These are phyloP conservation scores for Podospora appendiculata DNA, from an alignment of 495 filamentous ascomycete genomes.

Conservation along the genomic window DNA sequence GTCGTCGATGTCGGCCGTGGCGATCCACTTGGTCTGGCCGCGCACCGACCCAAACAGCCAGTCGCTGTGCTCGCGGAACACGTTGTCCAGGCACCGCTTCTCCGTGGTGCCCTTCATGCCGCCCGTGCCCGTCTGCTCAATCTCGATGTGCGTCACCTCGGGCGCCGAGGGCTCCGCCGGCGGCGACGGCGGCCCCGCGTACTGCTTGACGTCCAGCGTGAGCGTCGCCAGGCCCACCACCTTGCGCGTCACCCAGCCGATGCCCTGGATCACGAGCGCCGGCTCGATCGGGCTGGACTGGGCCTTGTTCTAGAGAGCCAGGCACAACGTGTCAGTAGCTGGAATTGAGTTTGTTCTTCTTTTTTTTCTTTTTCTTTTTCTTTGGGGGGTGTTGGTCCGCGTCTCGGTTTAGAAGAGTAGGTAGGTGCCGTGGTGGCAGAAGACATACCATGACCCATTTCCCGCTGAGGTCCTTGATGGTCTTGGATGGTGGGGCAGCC, in stretches of 20 bases:
- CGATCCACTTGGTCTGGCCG: conserved; percentile 52
- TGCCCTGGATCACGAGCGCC: conserved; percentile 70
- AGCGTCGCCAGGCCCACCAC: conserved; percentile 63
- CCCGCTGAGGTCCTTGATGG: conserved; percentile 65
- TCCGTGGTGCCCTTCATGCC: conserved; percentile 69
- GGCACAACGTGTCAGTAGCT: no score
- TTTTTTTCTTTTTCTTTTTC: conserved; percentile 1
- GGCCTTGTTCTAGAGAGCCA: conserved; percentile 58
- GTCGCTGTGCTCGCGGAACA: conserved; percentile 63
- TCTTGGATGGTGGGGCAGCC: conserved; percentile 73
- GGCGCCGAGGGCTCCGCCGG: conserved; percentile 28
- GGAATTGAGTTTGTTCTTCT: not conserved
- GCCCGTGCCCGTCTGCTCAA: conserved; percentile 69
- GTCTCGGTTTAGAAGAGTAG: not conserved
- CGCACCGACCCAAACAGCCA: conserved; percentile 70
- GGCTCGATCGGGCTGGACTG: conserved; percentile 66
- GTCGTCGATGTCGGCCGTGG: conserved; percentile 26
- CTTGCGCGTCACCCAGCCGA: conserved; percentile 78
- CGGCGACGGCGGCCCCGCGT: conserved; percentile 37
- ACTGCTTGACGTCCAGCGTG: conserved; percentile 62
- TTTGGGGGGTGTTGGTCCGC: no score
- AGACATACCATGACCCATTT: conserved; percentile 67
- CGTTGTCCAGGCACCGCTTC: conserved; percentile 62
- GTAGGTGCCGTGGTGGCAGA: not conserved
- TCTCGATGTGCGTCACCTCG: conserved; percentile 62